Evolutionary conservation across 2,329 filamentous ascomycete species (phyloP).

Genomic region (Alternaria ethzedia): DNA sequence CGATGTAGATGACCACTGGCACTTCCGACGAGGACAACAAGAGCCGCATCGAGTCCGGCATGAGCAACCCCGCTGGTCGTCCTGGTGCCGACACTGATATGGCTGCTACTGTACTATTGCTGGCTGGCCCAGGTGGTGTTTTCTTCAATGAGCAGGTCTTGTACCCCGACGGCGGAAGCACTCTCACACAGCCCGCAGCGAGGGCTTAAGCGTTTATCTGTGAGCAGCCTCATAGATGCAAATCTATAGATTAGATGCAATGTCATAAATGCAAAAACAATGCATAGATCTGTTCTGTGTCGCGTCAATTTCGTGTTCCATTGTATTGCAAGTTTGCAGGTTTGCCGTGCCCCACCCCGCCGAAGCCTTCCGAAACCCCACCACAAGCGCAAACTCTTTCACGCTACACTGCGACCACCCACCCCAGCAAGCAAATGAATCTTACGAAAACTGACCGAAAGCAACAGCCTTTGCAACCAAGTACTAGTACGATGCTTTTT

Average conservation of each 20-base stretch:
- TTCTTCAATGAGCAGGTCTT: slow-evolving; percentile 63
- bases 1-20: slow-evolving; percentile 56
- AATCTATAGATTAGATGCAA: neutral
- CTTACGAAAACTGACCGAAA: rapidly evolving
- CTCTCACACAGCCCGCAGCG: slow-evolving; percentile 16
- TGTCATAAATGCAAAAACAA: neutral
- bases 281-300: neutral
- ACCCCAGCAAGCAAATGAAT: neutral
- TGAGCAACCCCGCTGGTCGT: slow-evolving; percentile 53
- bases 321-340: neutral
- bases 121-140: slow-evolving; percentile 58
- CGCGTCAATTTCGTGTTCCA: neutral
- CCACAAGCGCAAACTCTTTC: slow-evolving; percentile 8
- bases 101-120: slow-evolving; percentile 51
- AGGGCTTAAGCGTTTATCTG: slow-evolving; percentile 56
- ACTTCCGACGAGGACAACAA: slow-evolving; percentile 56
- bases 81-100: slow-evolving; percentile 51
- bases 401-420: neutral
- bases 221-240: slow-evolving; percentile 32
- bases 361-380: slow-evolving; percentile 11
- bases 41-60: slow-evolving; percentile 49
- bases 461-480: rapidly evolving
- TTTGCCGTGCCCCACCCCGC: neutral
- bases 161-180: slow-evolving; percentile 56
- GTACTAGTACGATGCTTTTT: neutral